Conservation (phyloP, 805 yeast genomes). For the Candida hungchunana region DNA sequence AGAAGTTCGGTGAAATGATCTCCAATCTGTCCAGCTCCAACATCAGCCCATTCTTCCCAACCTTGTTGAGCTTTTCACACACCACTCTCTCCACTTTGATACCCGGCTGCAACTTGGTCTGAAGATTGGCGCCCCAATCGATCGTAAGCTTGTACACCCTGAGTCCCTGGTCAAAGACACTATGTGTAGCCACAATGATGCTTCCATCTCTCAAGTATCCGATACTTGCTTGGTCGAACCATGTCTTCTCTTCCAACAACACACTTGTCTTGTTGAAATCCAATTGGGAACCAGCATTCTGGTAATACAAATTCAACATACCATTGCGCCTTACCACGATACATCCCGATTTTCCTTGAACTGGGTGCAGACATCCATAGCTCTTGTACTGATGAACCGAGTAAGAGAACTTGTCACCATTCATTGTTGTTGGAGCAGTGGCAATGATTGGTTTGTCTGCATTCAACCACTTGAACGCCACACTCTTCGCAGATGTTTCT, state of each 20-base stretch:
- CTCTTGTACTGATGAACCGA: slow-evolving; percentile 57
- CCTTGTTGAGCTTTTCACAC: slow-evolving; percentile 24
- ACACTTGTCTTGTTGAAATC: slow-evolving; percentile 44
- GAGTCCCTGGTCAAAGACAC: slow-evolving; percentile 33
- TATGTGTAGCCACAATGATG: slow-evolving; percentile 40
- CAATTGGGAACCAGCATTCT: slow-evolving; percentile 45
- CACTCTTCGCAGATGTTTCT: slow-evolving; percentile 24
- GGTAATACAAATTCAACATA: slow-evolving; percentile 53
- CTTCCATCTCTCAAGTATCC: slow-evolving; percentile 48
- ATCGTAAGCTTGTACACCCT: slow-evolving; percentile 39
- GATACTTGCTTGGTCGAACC: slow-evolving; percentile 39
- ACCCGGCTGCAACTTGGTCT: slow-evolving; percentile 33
- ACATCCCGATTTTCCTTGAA: slow-evolving; percentile 65
- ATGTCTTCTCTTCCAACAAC: slow-evolving; percentile 28
- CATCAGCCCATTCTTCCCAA: slow-evolving; percentile 27
- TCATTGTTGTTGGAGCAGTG: slow-evolving; percentile 52
- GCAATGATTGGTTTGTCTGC: slow-evolving; percentile 63
- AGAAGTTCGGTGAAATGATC: slow-evolving; percentile 42
- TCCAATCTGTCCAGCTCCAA: slow-evolving; percentile 34
- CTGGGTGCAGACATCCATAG: slow-evolving; percentile 64
- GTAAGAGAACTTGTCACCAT: slow-evolving; percentile 40
- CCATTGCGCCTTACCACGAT: slow-evolving; percentile 64
- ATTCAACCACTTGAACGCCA: slow-evolving; percentile 69
- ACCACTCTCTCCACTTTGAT: slow-evolving; percentile 33
- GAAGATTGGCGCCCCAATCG: slow-evolving; percentile 55